Base-by-base conservation (phyloP, 2,329 filamentous ascomycete genomes). In the Colletotrichum plurivorum region DNA sequence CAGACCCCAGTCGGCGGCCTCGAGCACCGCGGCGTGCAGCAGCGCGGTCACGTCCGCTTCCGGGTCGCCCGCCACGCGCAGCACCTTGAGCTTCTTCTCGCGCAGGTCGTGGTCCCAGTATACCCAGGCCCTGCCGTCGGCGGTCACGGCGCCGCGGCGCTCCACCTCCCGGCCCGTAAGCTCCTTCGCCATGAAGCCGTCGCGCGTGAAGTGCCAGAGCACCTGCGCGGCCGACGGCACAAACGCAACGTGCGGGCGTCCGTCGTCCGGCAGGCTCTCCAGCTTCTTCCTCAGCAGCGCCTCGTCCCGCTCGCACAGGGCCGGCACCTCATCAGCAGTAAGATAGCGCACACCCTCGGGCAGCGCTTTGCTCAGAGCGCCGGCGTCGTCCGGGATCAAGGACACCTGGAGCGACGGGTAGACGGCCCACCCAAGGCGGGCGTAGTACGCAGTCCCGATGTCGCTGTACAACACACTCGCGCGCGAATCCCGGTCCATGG, bases 61-160 rank as follows among this genome's bases (percentile, higher is more conserved):
- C 46, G 77, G 67, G 27, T 75, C 72, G 18, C 73, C 67, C 20
- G 63, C 57, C 63, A 78, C 74, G 16, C 76, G 75, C 20, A 78
- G 65, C 22, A 78, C 60, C 22, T 77, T 76, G 46, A 78, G 76
- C 66, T 75, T 75, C 67, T 74, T 73, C 46, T 69, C 68, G 43
- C 75, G 72, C 70, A 76, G 79, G 70, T 82, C 78, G 66, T 79
- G 79, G 45, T 75, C 71, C 80, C 80, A 83, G 74, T 76, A 79
- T 13, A 75, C 71, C 77, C 76, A 80, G 4, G 74, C 74, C 39
- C 71, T 66, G 7, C 72, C 73, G 55, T 74, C 72, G 10, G 61
- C 64, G 25, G 75, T 77, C 27, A 73, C 73, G 49, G 77, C 78
- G 43, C 76, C 70, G 20, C 69, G 48, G 61, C 70, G 57, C 22